Conservation (phyloP, 1,139 yeast genomes). For the Geotrichum macrosporum region DNA sequence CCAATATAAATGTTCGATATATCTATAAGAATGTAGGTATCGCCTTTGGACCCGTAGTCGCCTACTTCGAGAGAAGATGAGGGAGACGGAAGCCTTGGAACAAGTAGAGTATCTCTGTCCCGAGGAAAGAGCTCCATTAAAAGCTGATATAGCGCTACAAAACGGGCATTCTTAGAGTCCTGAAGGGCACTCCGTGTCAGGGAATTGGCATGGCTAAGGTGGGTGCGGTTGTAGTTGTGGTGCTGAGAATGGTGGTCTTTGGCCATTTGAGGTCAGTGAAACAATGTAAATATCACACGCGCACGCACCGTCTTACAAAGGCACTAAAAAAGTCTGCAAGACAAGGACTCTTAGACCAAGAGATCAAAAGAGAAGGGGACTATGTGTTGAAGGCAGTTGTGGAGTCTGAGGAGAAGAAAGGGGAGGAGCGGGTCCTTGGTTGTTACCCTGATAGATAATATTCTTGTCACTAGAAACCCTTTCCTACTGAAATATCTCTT, state of each 20-base stretch:
- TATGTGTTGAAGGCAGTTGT: too few relatives aligned
- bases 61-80: neutral
- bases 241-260: slow-evolving; percentile 12
- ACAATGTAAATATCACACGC: neutral
- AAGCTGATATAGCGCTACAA: slow-evolving; percentile 17
- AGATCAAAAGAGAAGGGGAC: too few relatives aligned
- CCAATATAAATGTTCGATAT: slow-evolving; percentile 29
- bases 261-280: neutral
- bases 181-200: slow-evolving; percentile 14
- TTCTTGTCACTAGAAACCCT: too few relatives aligned
- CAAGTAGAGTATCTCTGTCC: slow-evolving; percentile 26
- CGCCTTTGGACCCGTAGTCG: slow-evolving; percentile 3
- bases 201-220: slow-evolving; percentile 9
- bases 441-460: too few relatives aligned
- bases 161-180: slow-evolving; percentile 15
- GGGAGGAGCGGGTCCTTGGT: too few relatives aligned
- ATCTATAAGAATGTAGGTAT: slow-evolving; percentile 25
- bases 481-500: too few relatives aligned
- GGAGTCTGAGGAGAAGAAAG: too few relatives aligned
- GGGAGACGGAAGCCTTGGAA: slow-evolving; percentile 15
- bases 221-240: slow-evolving; percentile 12
- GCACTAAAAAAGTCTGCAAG: too few relatives aligned
- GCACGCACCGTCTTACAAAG: too few relatives aligned
- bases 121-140: slow-evolving; percentile 23
- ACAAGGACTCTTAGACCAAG: too few relatives aligned